A percentile compares a stretch with the other conserved stretches of the same genome.
phyloP scores from a whole-genome alignment of 2,329 filamentous ascomycete species.

The Botrytis pseudocinerea region DNA sequence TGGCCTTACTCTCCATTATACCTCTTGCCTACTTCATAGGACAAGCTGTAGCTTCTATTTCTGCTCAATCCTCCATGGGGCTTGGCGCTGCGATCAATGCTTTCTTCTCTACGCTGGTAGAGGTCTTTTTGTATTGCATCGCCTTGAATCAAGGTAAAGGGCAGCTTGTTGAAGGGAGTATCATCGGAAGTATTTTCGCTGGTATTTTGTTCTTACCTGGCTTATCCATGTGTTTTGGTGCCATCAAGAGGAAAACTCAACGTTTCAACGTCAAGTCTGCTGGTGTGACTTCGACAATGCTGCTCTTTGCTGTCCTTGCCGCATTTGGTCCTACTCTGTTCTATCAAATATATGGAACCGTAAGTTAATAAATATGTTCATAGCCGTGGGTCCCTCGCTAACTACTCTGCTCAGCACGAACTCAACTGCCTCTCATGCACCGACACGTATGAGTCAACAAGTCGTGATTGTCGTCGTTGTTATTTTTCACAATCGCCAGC shows the following conservation, averaged over 20 bases:
- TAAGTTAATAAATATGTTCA: constrained; percentile 45
- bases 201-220: constrained; percentile 93
- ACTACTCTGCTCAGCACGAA: constrained; percentile 65
- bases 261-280: constrained; percentile 96
- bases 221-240: constrained; percentile 97
- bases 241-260: constrained; percentile 96
- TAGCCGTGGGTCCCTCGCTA: constrained; percentile 37
- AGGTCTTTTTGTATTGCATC: constrained; percentile 96
- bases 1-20: constrained; percentile 88
- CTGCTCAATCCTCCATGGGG: constrained; percentile 97
- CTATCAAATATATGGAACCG: constrained; percentile 96
- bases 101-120: constrained; percentile 96
- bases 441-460: constrained; percentile 46
- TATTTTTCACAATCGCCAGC: constrained; percentile 89
- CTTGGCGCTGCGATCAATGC: constrained; percentile 96
- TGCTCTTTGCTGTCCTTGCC: constrained; percentile 92
- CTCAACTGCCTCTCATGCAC: constrained; percentile 75
- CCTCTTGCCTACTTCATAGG: constrained; percentile 98
- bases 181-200: constrained; percentile 96
- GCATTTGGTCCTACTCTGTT: constrained; percentile 95
- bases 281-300: constrained; percentile 95
- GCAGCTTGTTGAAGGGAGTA: constrained; percentile 90
- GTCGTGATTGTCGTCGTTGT: constrained; percentile 83
- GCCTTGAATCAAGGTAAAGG: constrained; percentile 91
- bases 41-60: constrained; percentile 96